A percentile compares a stretch with the other conserved stretches of the same genome.
Evolutionary conservation across 2,329 filamentous ascomycete genomes (phyloP).

Genomic region (Diaporthe velutina): DNA sequence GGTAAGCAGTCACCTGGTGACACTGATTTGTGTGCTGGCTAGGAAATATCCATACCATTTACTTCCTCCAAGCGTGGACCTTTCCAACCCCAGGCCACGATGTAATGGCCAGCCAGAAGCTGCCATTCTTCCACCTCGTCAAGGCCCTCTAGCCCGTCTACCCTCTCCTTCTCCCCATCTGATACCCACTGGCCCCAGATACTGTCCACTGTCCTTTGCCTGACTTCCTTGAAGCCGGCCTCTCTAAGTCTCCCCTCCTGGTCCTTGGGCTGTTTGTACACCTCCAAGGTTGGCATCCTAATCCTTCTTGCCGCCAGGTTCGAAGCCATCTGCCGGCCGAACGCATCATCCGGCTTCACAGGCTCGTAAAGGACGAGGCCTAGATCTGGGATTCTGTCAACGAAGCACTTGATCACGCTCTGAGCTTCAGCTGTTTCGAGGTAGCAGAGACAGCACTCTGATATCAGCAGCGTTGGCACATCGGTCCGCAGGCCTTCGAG

Average conservation of each 20-base stretch:
- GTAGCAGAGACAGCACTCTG: slow-evolving; percentile 96
- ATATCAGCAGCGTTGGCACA: slow-evolving; percentile 86
- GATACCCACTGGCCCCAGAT: slow-evolving; percentile 84
- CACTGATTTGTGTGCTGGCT: background rate
- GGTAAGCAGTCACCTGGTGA: too few relatives aligned
- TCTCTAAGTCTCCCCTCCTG: slow-evolving; percentile 76
- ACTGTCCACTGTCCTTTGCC: slow-evolving; percentile 60
- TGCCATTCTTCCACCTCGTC: slow-evolving; percentile 98
- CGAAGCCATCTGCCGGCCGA: slow-evolving; percentile 91
- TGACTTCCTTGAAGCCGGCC: slow-evolving; percentile 71
- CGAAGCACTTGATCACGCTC: slow-evolving; percentile 75
- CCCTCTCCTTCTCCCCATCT: slow-evolving; percentile 79
- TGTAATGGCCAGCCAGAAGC: slow-evolving; percentile 88
- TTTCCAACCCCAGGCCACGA: slow-evolving; percentile 89
- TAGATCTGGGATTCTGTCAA: slow-evolving; percentile 60
- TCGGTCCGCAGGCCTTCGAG: slow-evolving; percentile 55
- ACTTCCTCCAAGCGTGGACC: slow-evolving; percentile 56
- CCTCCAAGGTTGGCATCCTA: slow-evolving; percentile 83
- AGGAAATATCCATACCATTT: background rate
- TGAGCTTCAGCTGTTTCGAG: slow-evolving; percentile 75
- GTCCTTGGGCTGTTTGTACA: slow-evolving; percentile 75
- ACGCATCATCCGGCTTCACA: slow-evolving; percentile 84
- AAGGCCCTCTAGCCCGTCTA: slow-evolving; percentile 85
- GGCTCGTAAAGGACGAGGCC: slow-evolving; percentile 89
- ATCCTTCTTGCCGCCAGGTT: slow-evolving; percentile 89